These are phyloP conservation scores for Podaxis mareebaensis DNA, from an alignment of 768 basidiomycete genomes.

Conservation along the genomic window DNA sequence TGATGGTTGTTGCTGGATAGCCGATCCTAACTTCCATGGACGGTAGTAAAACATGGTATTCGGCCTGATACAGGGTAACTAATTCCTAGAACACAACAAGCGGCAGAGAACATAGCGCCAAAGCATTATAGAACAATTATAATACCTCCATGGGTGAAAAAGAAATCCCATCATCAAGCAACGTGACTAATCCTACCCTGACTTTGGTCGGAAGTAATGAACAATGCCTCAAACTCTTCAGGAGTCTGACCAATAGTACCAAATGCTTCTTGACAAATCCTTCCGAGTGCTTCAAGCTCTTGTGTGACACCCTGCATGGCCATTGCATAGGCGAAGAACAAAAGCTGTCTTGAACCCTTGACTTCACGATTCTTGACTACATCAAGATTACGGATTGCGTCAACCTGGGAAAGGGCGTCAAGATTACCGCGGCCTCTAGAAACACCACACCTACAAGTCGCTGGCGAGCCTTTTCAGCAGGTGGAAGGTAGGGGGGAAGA, in stretches of 20 bases:
- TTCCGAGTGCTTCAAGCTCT: conserved; percentile 83
- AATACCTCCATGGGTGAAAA: neutral
- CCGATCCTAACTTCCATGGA: neutral
- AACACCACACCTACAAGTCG: conserved; percentile 58
- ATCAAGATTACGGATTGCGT: conserved; percentile 81
- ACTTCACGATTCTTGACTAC: conserved; percentile 84
- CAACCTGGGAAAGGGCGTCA: conserved; percentile 49
- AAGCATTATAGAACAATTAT: neutral
- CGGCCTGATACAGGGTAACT: neutral
- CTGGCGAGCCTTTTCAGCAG: conserved; percentile 82
- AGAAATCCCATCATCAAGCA: conserved; percentile 14
- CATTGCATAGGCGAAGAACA: conserved; percentile 93
- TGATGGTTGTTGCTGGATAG: neutral
- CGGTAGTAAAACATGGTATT: neutral
- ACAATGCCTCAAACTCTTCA: conserved; percentile 83
- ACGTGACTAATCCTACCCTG: conserved; percentile 25
- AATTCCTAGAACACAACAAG: neutral
- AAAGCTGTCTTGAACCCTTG: conserved; percentile 78
- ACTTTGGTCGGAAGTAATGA: conserved; percentile 35
- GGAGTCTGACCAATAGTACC: conserved; percentile 86
- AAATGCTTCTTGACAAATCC: conserved; percentile 83
- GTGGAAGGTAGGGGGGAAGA: conserved; percentile 94
- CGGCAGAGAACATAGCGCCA: neutral
- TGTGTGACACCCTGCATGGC: conserved; percentile 94
- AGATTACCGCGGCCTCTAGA: neutral